These are phyloP conservation scores for Typha latifolia DNA, from an alignment of 176 grass and related monocot species.

Conservation along the genomic window DNA sequence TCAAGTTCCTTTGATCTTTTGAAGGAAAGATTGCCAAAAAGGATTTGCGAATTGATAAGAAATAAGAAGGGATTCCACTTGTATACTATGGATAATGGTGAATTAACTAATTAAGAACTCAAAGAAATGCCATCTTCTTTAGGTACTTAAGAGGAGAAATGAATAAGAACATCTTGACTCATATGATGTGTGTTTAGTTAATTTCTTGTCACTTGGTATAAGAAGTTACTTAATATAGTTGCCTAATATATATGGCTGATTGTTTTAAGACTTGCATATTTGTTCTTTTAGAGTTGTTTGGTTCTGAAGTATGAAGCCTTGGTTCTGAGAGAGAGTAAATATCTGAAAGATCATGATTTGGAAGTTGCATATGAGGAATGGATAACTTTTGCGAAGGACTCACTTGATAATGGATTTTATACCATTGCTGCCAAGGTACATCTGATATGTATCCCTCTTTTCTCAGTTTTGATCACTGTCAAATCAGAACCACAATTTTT, in stretches of 20 bases:
- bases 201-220: too few relatives aligned
- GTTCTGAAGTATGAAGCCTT: conserved; percentile 66
- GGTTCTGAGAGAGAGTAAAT: conserved; percentile 38
- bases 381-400: conserved; percentile 72
- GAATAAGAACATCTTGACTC: too few relatives aligned
- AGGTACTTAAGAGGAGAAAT: too few relatives aligned
- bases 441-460: neutral
- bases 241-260: neutral
- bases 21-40: too few relatives aligned
- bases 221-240: neutral
- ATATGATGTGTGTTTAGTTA: too few relatives aligned
- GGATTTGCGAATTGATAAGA: too few relatives aligned
- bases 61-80: too few relatives aligned
- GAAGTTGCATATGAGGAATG: conserved; percentile 52
- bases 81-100: too few relatives aligned
- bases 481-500: too few relatives aligned
- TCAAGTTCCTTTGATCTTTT: too few relatives aligned
- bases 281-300: conserved; percentile 52
- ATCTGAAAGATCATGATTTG: conserved; percentile 21
- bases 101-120: too few relatives aligned
- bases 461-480: neutral
- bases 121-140: too few relatives aligned
- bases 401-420: conserved; percentile 75
- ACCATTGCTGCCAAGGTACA: conserved; percentile 57
- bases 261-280: neutral